These are phyloP conservation scores for Persicaria tinctoria DNA, from an alignment of 148 eudicot genomes.

Conservation along the genomic window DNA sequence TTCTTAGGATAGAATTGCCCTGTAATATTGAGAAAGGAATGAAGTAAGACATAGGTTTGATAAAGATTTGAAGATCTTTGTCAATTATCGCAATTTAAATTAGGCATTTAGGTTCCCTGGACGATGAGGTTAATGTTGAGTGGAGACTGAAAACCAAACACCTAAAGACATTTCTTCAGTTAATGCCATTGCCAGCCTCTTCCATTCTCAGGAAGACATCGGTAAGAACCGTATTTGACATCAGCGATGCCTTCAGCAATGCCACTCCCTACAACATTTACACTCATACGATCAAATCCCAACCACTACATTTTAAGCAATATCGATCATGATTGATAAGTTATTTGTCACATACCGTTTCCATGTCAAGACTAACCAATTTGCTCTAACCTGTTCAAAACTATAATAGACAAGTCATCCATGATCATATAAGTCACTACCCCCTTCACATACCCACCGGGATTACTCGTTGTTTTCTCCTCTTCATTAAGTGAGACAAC, in stretches of 20 bases:
- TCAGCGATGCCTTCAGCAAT: background rate
- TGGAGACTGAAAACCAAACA: no score
- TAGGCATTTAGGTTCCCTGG: no score
- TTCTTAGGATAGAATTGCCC: no score
- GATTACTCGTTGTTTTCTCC: background rate
- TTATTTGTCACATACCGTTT: background rate
- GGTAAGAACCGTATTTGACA: slow-evolving; percentile 5
- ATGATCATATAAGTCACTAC: background rate
- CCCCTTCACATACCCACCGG: background rate
- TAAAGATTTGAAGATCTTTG: no score
- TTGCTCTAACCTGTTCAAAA: slow-evolving; percentile 7
- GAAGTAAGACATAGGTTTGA: no score
- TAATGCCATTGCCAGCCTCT: background rate
- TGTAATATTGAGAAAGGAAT: no score
- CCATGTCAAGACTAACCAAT: background rate
- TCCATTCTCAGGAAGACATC: background rate
- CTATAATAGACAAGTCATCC: background rate
- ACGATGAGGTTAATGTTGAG: no score
- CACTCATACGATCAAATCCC: no score
- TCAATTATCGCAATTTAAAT: no score
- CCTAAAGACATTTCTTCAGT: background rate
- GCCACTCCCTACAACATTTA: background rate
- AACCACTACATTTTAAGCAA: no score
- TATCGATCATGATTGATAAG: background rate
- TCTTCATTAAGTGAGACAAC: background rate